Conservation (phyloP, 495 filamentous ascomycete species). For the Neurospora sp. region DNA sequence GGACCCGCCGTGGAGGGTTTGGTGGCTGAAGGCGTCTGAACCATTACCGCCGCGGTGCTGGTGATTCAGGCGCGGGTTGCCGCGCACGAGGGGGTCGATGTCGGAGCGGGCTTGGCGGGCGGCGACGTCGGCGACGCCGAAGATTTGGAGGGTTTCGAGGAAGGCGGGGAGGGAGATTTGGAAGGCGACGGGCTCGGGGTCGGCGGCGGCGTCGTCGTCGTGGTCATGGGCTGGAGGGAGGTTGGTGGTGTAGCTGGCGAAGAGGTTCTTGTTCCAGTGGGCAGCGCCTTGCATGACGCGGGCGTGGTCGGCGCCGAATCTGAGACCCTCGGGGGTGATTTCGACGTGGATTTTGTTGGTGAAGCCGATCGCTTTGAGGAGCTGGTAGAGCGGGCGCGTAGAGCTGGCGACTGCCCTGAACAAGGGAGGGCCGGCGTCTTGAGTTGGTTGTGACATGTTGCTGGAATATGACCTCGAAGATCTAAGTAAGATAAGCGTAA, state of each 20-base stretch:
- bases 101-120: slow-evolving; percentile 41
- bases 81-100: slow-evolving; percentile 35
- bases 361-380: slow-evolving; percentile 82
- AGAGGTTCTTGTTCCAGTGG: slow-evolving; percentile 66
- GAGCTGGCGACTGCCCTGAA: slow-evolving; percentile 82
- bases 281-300: slow-evolving; percentile 80
- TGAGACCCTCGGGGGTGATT: slow-evolving; percentile 70
- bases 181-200: slow-evolving; percentile 45
- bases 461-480: neutral
- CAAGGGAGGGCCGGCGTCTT: slow-evolving; percentile 33
- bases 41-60: neutral
- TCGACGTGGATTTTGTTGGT: slow-evolving; percentile 72
- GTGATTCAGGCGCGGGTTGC: slow-evolving; percentile 32
- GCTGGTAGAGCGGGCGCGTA: slow-evolving; percentile 76
- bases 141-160: slow-evolving; percentile 90
- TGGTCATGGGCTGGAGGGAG: slow-evolving; percentile 10
- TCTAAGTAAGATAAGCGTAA: neutral
- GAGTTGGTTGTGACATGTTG: neutral
- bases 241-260: slow-evolving; percentile 65
- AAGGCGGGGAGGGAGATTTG: slow-evolving; percentile 79
- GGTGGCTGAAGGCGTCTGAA: slow-evolving; percentile 61
- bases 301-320: slow-evolving; percentile 77
- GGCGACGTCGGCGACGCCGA: slow-evolving; percentile 63
- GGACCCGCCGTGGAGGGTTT: slow-evolving; percentile 49
- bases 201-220: slow-evolving; percentile 17